Evolutionary conservation across 2,329 filamentous ascomycete genomes (phyloP).

Genomic region (Trichophyton rubrum): DNA sequence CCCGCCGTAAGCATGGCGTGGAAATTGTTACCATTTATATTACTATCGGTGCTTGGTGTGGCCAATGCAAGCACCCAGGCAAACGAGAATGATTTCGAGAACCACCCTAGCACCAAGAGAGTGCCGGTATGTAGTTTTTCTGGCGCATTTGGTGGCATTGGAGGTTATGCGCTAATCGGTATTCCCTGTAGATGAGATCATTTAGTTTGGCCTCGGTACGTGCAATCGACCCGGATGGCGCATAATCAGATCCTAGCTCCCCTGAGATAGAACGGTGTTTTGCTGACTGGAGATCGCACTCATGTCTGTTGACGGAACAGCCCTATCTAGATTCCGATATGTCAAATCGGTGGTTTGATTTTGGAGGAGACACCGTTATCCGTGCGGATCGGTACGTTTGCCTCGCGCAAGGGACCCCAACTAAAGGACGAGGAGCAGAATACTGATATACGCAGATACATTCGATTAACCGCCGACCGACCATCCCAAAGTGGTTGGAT

Average conservation of each 20-base stretch:
- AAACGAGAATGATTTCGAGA: constrained; percentile 32
- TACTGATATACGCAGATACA: constrained; percentile 50
- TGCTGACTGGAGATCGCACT: background rate
- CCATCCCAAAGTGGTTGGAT: constrained; percentile 87
- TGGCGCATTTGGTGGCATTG: background rate
- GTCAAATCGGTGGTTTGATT: constrained; percentile 98
- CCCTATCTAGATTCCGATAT: constrained; percentile 97
- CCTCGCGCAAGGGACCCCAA: no score
- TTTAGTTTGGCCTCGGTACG: constrained; percentile 70
- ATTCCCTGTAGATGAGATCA: constrained; percentile 56
- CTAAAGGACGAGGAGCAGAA: background rate
- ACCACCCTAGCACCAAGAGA: constrained; percentile 46
- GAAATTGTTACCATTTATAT: constrained; percentile 10
- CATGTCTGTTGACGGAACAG: constrained; percentile 33
- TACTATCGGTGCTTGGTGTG: constrained; percentile 26
- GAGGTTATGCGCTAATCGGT: constrained; percentile 13
- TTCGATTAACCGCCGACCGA: constrained; percentile 81
- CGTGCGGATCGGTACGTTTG: constrained; percentile 46
- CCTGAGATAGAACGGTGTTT: background rate
- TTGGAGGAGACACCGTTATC: constrained; percentile 87
- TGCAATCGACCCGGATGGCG: constrained; percentile 17
- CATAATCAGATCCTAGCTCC: background rate
- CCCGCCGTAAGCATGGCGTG: constrained; percentile 10
- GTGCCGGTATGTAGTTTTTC: constrained; percentile 45
- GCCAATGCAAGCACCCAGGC: constrained; percentile 16